Base-by-base conservation (phyloP, 78 protist species). In the slime mould (Dictyostelium discoideum) region DNA sequence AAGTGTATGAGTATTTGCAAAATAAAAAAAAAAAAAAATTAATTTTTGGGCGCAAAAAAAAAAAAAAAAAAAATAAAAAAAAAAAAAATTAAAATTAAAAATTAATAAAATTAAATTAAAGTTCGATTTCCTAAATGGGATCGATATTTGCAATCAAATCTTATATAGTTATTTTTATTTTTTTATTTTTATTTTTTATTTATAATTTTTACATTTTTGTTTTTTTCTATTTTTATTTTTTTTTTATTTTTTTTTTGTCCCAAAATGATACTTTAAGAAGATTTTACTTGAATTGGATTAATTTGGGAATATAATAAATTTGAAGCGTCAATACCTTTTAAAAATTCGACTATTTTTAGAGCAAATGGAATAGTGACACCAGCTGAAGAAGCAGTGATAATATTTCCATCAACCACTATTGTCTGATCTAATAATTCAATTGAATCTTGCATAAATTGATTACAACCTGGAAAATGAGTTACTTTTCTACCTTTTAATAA, bases 381-480 rank as follows among this genome's bases (percentile, higher is more conserved):
- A 11, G 84, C 84, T 22, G 42, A n/a, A 3, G 67, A 22, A 10
- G 48, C 84, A 1, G 84, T 79, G 3, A 79, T 22, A 22, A 79
- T 79, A 44, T 79, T 46, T 5, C 60, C 60, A 44, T 79, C 84
- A 10, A 20, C 6, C 4, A 79, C 44, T 10, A 37, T 0, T 10
- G 86, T 9, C 54, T 81, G 42, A 26, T 81, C 72, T 10, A 81
- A 26, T 20, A 50, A 18, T 24, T 48, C 87, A 39, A 84, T 50
- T 39, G 74, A 69, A 79, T 22, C 84, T 20, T 22, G 26, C 84
- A 79, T 79, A 46, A n/a, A 79, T 79, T 79, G 84, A n/a, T 79
- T 79, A 37, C 84, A 79, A 44, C 84, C 84, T n/a, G 84, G 84
- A 18, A n/a, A 79, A 79, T 79, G 65, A 20, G 84, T 79, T 7